phyloP scores from a whole-genome alignment of 2,329 filamentous ascomycete species.

The Fusarium beomiforme region DNA sequence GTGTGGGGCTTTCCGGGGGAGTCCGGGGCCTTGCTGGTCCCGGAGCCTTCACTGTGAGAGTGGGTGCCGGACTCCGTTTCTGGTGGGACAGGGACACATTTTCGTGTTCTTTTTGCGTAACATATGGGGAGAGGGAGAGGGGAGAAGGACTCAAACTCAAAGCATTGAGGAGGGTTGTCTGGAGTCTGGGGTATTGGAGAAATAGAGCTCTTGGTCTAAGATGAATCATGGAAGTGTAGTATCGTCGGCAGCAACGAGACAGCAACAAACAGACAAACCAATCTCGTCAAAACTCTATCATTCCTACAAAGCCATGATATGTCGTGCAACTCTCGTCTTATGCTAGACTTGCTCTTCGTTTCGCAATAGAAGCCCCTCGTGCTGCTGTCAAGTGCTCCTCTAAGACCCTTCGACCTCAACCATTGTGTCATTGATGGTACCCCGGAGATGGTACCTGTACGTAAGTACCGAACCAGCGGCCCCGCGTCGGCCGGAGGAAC shows the following conservation, averaged over 20 bases:
- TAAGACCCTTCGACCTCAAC: constrained; percentile 6
- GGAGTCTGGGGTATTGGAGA: constrained; percentile 33
- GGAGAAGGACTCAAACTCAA: not conserved
- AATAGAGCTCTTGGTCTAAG: not conserved
- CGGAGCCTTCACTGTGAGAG: constrained; percentile 17
- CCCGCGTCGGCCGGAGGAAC: constrained; percentile 38
- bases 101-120: constrained; percentile 5
- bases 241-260: not conserved
- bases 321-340: constrained; percentile 31
- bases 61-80: constrained; percentile 33
- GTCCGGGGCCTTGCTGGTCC: constrained; percentile 32
- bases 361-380: constrained; percentile 28
- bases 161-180: constrained; percentile 4
- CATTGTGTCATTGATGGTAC: constrained; percentile 44
- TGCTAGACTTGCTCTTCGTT: constrained; percentile 20
- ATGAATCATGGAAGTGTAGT: constrained; percentile 1
- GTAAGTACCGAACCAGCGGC: constrained; percentile 40
- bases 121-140: not conserved
- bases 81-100: constrained; percentile 14
- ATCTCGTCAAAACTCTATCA: constrained; percentile 17
- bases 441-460: constrained; percentile 31
- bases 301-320: constrained; percentile 11
- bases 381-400: constrained; percentile 29
- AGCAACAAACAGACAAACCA: constrained; percentile 11
- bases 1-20: constrained; percentile 41